Evolutionary conservation across 306 rosid genomes (phyloP).

Genomic region (Urtica urens): DNA sequence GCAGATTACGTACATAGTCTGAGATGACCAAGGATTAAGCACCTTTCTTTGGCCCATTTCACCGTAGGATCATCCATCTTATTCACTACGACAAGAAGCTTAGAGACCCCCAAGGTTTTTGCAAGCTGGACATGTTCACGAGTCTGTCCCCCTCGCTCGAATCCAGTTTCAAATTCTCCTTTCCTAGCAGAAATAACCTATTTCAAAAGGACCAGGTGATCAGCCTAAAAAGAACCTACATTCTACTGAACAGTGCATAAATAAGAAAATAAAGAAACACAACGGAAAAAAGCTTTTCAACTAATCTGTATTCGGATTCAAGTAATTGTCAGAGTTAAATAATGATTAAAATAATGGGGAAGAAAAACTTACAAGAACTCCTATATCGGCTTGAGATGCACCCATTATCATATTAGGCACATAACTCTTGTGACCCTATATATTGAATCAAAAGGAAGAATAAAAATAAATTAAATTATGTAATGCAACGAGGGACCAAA

Average conservation of each 20-base stretch:
- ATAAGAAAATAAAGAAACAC: too few species aligned
- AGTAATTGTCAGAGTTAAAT: too few species aligned
- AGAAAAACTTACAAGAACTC: slow-evolving; percentile 74
- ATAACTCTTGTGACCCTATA: slow-evolving; percentile 97
- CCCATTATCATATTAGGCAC: slow-evolving; percentile 99
- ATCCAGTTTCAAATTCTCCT: slow-evolving; percentile 99
- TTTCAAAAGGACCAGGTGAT: too few species aligned
- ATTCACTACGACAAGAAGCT: slow-evolving; percentile 80
- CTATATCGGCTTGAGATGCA: slow-evolving; percentile 97
- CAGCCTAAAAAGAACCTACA: too few species aligned
- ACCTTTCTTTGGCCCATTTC: slow-evolving; percentile 96
- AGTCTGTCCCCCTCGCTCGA: slow-evolving; percentile 98
- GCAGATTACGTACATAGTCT: background rate
- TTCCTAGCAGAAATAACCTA: slow-evolving; percentile 97
- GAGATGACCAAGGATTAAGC: background rate
- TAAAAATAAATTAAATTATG: background rate
- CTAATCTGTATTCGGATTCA: too few species aligned
- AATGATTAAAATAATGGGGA: too few species aligned
- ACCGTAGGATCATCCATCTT: slow-evolving; percentile 98
- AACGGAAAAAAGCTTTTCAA: too few species aligned
- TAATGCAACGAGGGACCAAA: too few species aligned
- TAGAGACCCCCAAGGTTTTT: slow-evolving; percentile 87
- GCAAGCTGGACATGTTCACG: slow-evolving; percentile 99
- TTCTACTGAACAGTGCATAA: too few species aligned
- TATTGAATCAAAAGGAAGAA: background rate